These are phyloP conservation scores for Naematelia encephala DNA, from an alignment of 768 basidiomycete genomes.

Conservation along the genomic window DNA sequence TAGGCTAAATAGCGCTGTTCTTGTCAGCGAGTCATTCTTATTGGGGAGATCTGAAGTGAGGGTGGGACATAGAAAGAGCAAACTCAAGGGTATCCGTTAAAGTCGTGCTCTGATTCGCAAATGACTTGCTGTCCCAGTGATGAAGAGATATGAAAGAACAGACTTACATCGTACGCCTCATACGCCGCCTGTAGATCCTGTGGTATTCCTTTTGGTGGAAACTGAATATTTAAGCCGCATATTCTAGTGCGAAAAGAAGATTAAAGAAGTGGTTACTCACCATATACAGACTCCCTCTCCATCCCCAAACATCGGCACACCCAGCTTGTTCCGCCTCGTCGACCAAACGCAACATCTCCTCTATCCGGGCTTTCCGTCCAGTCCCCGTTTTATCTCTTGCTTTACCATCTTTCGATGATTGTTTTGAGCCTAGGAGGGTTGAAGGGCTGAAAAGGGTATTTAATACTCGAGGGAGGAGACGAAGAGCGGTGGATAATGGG, in stretches of 20 bases:
- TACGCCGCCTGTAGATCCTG: conserved; percentile 37
- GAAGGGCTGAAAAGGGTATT: conserved; percentile 27
- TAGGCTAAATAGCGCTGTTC: conserved; percentile 51
- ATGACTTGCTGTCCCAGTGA: too few species aligned
- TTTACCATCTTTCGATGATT: neutral
- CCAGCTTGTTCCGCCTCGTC: conserved; percentile 31
- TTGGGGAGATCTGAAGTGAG: too few species aligned
- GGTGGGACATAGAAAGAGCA: too few species aligned
- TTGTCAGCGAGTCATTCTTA: neutral
- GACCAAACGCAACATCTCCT: conserved; percentile 24
- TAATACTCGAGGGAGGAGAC: conserved; percentile 33
- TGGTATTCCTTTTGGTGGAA: conserved; percentile 42
- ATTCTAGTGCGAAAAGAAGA: conserved; percentile 12
- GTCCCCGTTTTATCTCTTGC: neutral
- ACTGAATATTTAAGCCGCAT: conserved; percentile 25
- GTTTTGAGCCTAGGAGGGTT: conserved; percentile 9
- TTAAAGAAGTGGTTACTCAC: conserved; percentile 25
- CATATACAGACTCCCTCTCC: conserved; percentile 33
- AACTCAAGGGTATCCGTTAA: too few species aligned
- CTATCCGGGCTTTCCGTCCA: conserved; percentile 12
- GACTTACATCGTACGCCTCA: conserved; percentile 44
- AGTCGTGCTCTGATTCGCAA: too few species aligned
- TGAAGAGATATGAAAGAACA: conserved; percentile 30
- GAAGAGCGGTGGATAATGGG: conserved; percentile 34
- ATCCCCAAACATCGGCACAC: conserved; percentile 23